These are phyloP conservation scores for Lipomyces starkeyi DNA, from an alignment of 805 yeast genomes.

Conservation along the genomic window DNA sequence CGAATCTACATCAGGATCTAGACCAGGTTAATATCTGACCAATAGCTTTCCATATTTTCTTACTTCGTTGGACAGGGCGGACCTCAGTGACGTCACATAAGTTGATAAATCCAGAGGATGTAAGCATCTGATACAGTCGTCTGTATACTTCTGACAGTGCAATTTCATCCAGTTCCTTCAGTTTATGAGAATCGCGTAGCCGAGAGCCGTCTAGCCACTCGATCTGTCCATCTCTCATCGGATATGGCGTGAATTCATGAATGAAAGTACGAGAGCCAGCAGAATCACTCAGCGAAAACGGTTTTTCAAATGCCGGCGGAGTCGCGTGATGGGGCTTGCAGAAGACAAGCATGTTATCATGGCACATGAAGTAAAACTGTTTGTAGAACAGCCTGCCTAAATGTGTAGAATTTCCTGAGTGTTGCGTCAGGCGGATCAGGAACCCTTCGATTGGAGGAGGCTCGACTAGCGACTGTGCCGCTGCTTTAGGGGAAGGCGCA, in stretches of 20 bases:
- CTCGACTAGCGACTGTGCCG: constrained; percentile 49
- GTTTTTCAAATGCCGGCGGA: constrained; percentile 54
- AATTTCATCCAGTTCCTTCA: constrained; percentile 56
- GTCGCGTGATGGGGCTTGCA: constrained; percentile 59
- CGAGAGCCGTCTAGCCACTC: constrained; percentile 59
- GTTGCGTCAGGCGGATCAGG: constrained; percentile 60
- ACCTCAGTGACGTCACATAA: constrained; percentile 45
- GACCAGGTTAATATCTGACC: not conserved
- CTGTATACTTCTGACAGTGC: constrained; percentile 75
- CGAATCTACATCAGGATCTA: constrained; percentile 25
- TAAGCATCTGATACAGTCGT: constrained; percentile 58
- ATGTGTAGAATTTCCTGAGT: constrained; percentile 51
- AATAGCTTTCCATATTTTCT: not conserved
- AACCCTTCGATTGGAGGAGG: constrained; percentile 87
- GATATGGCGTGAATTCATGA: constrained; percentile 61
- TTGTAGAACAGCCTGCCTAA: constrained; percentile 55
- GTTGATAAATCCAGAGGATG: constrained; percentile 68
- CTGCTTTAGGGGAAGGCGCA: constrained; percentile 21
- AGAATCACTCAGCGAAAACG: constrained; percentile 25
- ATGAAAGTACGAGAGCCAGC: constrained; percentile 27
- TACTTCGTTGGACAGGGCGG: constrained; percentile 41
- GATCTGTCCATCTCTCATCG: constrained; percentile 58
- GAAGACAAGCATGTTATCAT: constrained; percentile 65
- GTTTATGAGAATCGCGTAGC: constrained; percentile 49
- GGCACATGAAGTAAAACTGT: constrained; percentile 67